A percentile compares a stretch with the other conserved stretches of the same genome.
phyloP scores from a whole-genome alignment of 148 eudicot species.

The Heliosperma pusillum region DNA sequence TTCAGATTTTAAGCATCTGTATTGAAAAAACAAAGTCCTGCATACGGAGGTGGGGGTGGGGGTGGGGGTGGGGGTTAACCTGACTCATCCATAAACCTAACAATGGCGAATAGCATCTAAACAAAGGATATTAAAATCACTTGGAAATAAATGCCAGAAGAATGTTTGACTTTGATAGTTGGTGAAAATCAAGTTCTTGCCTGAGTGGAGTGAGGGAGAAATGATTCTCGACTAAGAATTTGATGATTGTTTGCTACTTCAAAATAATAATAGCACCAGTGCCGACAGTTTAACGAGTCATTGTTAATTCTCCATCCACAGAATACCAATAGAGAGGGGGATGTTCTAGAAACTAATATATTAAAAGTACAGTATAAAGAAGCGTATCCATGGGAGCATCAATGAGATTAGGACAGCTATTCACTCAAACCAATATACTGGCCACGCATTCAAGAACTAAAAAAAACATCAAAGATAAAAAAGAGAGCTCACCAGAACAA shows the following conservation, averaged over 20 bases:
- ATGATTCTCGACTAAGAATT: too few species aligned
- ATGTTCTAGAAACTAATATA: too few species aligned
- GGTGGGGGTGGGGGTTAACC: conserved; percentile 38
- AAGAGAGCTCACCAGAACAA: conserved; percentile 69
- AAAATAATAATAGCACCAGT: neutral
- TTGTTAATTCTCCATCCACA: too few species aligned
- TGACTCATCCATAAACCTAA: too few species aligned
- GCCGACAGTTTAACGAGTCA: neutral
- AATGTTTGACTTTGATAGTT: neutral
- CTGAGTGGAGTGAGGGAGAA: neutral
- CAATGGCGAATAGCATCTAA: too few species aligned
- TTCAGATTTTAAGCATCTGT: conserved; percentile 41
- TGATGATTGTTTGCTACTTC: too few species aligned
- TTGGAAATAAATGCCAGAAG: neutral
- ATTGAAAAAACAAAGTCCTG: conserved; percentile 23
- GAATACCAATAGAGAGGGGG: too few species aligned
- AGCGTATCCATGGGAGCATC: neutral
- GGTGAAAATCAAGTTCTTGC: neutral
- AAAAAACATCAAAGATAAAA: neutral
- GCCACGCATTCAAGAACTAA: neutral
- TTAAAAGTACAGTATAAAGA: neutral
- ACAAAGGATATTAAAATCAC: neutral
- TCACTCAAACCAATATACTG: neutral
- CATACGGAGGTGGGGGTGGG: conserved; percentile 34
- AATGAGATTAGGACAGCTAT: neutral